Conservation (phyloP, 2,329 filamentous ascomycete species). For the Didymosphaeria variabile region DNA sequence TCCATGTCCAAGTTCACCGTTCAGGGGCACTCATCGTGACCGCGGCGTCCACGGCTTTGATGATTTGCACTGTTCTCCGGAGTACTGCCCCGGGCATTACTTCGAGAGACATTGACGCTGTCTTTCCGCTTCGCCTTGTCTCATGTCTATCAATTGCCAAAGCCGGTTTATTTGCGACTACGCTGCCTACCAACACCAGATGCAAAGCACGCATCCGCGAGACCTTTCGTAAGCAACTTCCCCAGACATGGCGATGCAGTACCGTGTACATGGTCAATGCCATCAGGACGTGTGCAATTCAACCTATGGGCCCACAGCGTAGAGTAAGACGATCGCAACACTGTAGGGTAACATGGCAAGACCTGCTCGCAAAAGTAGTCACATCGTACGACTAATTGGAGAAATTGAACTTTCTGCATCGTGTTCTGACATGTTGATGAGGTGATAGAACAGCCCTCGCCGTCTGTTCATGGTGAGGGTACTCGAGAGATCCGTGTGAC, state of each 20-base stretch:
- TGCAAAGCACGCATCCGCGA: neutral
- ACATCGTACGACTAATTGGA: neutral
- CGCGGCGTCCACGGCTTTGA: too few relatives aligned
- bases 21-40: neutral
- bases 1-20: neutral
- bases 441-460: neutral
- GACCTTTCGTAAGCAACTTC: too few relatives aligned
- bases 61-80: neutral
- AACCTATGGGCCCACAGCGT: neutral
- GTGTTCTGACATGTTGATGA: neutral
- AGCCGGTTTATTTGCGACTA: constrained; percentile 1
- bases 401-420: neutral
- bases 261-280: neutral
- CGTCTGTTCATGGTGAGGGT: neutral
- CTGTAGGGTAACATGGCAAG: neutral
- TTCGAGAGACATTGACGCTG: neutral
- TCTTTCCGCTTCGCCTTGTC: constrained; percentile 9
- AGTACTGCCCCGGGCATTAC: neutral
- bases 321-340: neutral
- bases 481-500: neutral
- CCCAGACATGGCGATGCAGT: neutral
- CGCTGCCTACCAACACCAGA: neutral
- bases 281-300: neutral
- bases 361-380: neutral
- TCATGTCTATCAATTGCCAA: constrained; percentile 12